Evolutionary conservation across 768 basidiomycete species (phyloP).

Genomic region (Auriculariales sp.): DNA sequence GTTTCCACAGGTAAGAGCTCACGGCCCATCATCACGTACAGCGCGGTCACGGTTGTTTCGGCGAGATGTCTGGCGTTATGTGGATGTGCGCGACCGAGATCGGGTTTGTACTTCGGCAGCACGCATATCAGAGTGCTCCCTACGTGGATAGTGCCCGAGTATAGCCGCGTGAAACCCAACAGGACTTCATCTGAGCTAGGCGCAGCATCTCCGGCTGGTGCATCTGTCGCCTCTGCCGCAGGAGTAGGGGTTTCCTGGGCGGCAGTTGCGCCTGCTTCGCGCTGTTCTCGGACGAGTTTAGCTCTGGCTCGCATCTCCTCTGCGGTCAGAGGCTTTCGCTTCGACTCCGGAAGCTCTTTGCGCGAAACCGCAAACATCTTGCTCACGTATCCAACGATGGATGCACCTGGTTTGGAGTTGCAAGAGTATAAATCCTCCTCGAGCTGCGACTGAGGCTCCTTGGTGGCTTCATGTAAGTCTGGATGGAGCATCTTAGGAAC

Average conservation of each 20-base stretch:
- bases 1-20: slow-evolving; percentile 74
- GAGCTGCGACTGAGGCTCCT: slow-evolving; percentile 60
- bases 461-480: slow-evolving; percentile 42
- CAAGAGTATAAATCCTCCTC: slow-evolving; percentile 73
- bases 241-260: slow-evolving; percentile 5
- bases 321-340: slow-evolving; percentile 57
- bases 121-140: slow-evolving; percentile 56
- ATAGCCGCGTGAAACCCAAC: slow-evolving; percentile 87
- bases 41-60: slow-evolving; percentile 45
- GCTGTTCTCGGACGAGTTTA: slow-evolving; percentile 34
- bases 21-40: slow-evolving; percentile 97
- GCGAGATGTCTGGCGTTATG: slow-evolving; percentile 51
- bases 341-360: slow-evolving; percentile 76
- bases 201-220: slow-evolving; percentile 10
- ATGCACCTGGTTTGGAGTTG: slow-evolving; percentile 38
- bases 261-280: slow-evolving; percentile 12
- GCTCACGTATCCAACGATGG: slow-evolving; percentile 77
- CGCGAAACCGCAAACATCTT: slow-evolving; percentile 94
- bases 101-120: slow-evolving; percentile 72
- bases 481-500: slow-evolving; percentile 90
- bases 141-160: slow-evolving; percentile 67
- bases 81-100: slow-evolving; percentile 48
- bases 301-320: slow-evolving; percentile 69
- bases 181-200: slow-evolving; percentile 42
- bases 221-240: slow-evolving; percentile 9